Evolutionary conservation across 2,329 filamentous ascomycete species (phyloP), one percentile per base, ranked within the genome.

Genomic region (Microdochium nivale): DNA sequence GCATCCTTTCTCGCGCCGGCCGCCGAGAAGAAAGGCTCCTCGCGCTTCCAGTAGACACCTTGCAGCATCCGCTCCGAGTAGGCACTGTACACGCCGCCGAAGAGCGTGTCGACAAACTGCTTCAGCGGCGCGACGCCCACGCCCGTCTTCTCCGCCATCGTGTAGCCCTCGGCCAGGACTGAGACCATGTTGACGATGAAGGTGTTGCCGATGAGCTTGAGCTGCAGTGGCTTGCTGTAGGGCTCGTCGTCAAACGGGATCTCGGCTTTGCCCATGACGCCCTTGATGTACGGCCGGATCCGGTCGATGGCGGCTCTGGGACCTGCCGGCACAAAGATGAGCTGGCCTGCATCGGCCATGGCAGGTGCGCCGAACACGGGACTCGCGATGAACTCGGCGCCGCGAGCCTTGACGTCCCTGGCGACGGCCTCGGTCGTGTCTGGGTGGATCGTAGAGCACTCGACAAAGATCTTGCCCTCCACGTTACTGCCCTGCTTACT

Each of bases 381-480:
- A 60, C 79, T 82, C 1, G 88, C 87, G 19, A 95, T 81, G 62
- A 95, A 95, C 37, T 83, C 75, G 2, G 79, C 89, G 5, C 87
- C 87, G 24, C 76, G 75, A 1, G 65, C 74, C 13, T 72, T 71
- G 54, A 86, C 71, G 25, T 68, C 73, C 58, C 81, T 73, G 25
- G 84, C 84, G 2, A 89, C 68, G 25, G 74, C 75, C 54, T 88
- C 80, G 1, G 87, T 88, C 3, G 87, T 90, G 51, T 91, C 86
- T 0, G 91, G 90, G 66, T 94, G 87, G 33, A 96, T 81, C 25
- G 90, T 96, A 3, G 88, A 94, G 75, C 87, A 91, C 64, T 96
- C 90, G 30, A 95, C 79, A 58, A 96, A 84, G 16, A 94, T 73
- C 71, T 95, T 96, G 55, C 81, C 83, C 25, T 75, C 75, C 19